Evolutionary conservation across 2,329 filamentous ascomycete species (phyloP).

Genomic region (Coleophoma crateriformis): DNA sequence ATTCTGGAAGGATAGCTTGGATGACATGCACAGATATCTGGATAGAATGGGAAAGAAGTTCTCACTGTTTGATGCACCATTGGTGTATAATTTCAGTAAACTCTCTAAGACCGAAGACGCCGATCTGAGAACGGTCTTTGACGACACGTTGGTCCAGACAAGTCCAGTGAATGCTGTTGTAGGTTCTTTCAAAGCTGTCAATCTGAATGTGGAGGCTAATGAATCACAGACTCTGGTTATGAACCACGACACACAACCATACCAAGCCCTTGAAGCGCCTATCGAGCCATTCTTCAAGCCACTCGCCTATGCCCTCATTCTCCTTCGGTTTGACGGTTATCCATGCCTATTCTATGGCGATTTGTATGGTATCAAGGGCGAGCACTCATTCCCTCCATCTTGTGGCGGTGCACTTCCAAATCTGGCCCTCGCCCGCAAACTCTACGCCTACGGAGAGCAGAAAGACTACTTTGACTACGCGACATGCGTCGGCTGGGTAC

Average conservation of each 20-base stretch:
- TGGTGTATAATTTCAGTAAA: constrained; percentile 62
- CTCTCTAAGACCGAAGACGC: constrained; percentile 49
- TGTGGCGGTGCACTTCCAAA: constrained; percentile 50
- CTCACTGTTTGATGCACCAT: constrained; percentile 60
- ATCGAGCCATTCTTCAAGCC: constrained; percentile 65
- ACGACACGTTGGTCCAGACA: constrained; percentile 49
- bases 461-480: constrained; percentile 56
- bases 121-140: constrained; percentile 60
- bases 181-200: constrained; percentile 19
- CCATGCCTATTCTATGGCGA: constrained; percentile 70
- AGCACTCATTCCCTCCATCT: constrained; percentile 42
- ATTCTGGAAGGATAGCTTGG: constrained; percentile 58
- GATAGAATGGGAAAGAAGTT: constrained; percentile 52
- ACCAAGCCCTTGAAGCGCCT: constrained; percentile 55
- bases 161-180: constrained; percentile 52
- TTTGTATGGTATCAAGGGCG: constrained; percentile 52
- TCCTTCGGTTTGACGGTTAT: constrained; percentile 56
- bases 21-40: constrained; percentile 51
- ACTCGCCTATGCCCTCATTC: constrained; percentile 65
- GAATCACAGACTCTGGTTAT: constrained; percentile 53
- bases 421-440: constrained; percentile 54
- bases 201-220: no score
- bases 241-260: constrained; percentile 67
- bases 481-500: constrained; percentile 54
- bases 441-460: constrained; percentile 63